phyloP scores from a whole-genome alignment of 164 flowering plant species.

The Dillenia turbinata region DNA sequence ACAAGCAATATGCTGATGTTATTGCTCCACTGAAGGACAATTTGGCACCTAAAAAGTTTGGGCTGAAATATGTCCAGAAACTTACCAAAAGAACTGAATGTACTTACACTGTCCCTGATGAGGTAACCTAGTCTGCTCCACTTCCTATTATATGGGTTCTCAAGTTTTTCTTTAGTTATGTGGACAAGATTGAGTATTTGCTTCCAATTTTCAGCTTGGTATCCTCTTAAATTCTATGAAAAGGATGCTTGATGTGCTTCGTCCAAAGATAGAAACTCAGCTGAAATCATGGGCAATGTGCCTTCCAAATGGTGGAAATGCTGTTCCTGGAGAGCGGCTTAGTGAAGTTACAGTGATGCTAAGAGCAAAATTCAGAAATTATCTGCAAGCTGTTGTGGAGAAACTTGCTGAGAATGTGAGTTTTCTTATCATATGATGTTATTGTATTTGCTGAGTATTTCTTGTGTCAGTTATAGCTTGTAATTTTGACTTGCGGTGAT shows the following conservation, averaged over 20 bases:
- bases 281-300: slow-evolving; percentile 81
- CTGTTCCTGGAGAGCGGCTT: slow-evolving; percentile 76
- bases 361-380: slow-evolving; percentile 84
- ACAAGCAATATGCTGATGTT: slow-evolving; percentile 77
- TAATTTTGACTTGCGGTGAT: too few species aligned
- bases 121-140: slow-evolving; percentile 27
- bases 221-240: slow-evolving; percentile 77
- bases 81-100: slow-evolving; percentile 70
- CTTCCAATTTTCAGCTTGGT: slow-evolving; percentile 55
- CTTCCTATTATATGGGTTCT: not conserved
- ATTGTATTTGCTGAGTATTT: slow-evolving; percentile 17
- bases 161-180: not conserved
- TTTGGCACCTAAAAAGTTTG: slow-evolving; percentile 72
- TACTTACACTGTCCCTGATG: slow-evolving; percentile 68
- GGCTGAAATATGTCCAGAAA: slow-evolving; percentile 76
- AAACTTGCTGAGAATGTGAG: slow-evolving; percentile 80
- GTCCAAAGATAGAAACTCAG: slow-evolving; percentile 65
- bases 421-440: slow-evolving; percentile 44
- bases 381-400: slow-evolving; percentile 79
- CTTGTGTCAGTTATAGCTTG: too few species aligned
- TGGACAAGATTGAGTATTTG: not conserved
- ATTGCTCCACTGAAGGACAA: slow-evolving; percentile 85
- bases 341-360: slow-evolving; percentile 78
- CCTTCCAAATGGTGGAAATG: slow-evolving; percentile 59
- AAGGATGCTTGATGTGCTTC: slow-evolving; percentile 85